These are phyloP conservation scores for Lepidium didymum DNA, from an alignment of 345 rosid genomes.

Conservation along the genomic window DNA sequence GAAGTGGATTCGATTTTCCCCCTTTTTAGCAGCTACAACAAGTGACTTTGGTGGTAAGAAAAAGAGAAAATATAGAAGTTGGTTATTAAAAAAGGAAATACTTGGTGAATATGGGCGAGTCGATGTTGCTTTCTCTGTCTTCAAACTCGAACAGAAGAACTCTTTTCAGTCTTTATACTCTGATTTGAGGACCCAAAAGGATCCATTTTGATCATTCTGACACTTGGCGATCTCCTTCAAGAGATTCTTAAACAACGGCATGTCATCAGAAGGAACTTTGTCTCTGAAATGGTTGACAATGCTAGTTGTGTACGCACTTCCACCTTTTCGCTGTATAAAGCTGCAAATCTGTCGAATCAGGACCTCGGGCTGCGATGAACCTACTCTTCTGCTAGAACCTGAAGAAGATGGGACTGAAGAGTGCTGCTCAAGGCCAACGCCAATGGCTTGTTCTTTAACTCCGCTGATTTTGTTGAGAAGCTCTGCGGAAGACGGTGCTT, in stretches of 20 bases:
- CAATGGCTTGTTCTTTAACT: constrained; percentile 60
- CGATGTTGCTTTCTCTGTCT: constrained; percentile 92
- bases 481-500: constrained; percentile 79
- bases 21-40: neutral
- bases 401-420: constrained; percentile 15
- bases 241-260: constrained; percentile 67
- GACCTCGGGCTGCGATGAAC: constrained; percentile 72
- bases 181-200: constrained; percentile 70
- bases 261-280: constrained; percentile 47
- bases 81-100: constrained; percentile 23
- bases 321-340: constrained; percentile 71
- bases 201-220: constrained; percentile 41
- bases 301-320: constrained; percentile 54
- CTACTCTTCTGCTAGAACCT: constrained; percentile 29
- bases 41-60: constrained; percentile 1
- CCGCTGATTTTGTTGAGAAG: constrained; percentile 73
- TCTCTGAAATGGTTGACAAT: constrained; percentile 71
- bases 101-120: constrained; percentile 82
- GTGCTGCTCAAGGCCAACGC: constrained; percentile 47
- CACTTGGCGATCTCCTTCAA: constrained; percentile 77
- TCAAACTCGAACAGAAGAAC: constrained; percentile 71
- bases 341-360: constrained; percentile 77
- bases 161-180: constrained; percentile 41
- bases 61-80: neutral
- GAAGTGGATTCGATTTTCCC: neutral